Base-by-base conservation (phyloP, 176 grass and related monocot species). In the Carex parvula region DNA sequence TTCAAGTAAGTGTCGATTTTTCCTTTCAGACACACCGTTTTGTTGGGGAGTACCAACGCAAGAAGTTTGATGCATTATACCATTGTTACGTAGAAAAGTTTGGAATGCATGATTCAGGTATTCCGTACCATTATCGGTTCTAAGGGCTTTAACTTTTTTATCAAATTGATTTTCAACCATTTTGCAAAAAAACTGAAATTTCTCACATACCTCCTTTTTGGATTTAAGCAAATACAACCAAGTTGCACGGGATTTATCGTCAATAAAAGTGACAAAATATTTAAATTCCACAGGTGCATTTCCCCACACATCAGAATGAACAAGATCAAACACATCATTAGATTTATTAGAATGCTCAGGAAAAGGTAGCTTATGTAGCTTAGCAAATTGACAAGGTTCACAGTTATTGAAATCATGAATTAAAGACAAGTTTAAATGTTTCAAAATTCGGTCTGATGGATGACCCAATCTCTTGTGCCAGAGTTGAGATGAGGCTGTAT, bases 101-200 rank as follows among this genome's bases (percentile, higher is more conserved):
- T 32, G 41, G 20, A 72, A 72, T 18, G 18, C 16, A 18, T 72
- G 54, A 24, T 61, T 63, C 22, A 15, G 1, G 46, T 83, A 67
- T 39, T 83, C 52, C 20, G 21, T 62, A 13, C 30, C 8, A 21
- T 83, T 83, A 20, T 83, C 60, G 18, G 80, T 63, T 64, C 80
- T 83, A 5, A 83, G 62, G 39, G 29, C n/a, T 83, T 83, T 63
- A 26, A 83, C 22, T 6, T 50, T 83, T n/a, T 4, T 44, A 18
- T 39, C 16, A 64, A 44, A 67, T 63, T 83, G 80, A 66, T 65
- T 72, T 13, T 24, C 24, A 24, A 24, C 24, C 24, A 24, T 24
- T 24, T 24, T 24, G 24, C 24, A 24, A 24, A 24, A 24, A 24
- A 24, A 24, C 24, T 24, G 24, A 24, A 24, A 24, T 24, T 24